phyloP scores from a whole-genome alignment of 257 asterid species.

The Craterostigma plantagineum region DNA sequence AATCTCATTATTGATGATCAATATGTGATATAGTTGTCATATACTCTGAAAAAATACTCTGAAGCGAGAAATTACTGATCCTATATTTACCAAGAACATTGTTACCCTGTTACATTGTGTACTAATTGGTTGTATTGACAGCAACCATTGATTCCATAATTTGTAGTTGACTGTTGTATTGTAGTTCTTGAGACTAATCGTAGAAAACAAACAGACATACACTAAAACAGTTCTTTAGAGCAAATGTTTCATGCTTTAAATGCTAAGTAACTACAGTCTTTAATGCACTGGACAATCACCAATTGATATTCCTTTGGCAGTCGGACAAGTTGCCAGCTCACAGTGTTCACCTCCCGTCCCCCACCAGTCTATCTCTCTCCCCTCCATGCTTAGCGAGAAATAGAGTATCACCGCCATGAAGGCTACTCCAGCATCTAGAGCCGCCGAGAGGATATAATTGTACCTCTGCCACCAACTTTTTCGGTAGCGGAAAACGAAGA shows the following conservation, averaged over 20 bases:
- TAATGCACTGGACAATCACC: slow-evolving; percentile 56
- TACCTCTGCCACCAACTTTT: slow-evolving; percentile 90
- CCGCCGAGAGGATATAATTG: slow-evolving; percentile 78
- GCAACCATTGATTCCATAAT: no score
- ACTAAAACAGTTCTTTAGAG: neutral
- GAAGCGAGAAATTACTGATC: no score
- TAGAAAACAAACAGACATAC: neutral
- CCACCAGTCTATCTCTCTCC: slow-evolving; percentile 60
- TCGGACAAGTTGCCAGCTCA: slow-evolving; percentile 67
- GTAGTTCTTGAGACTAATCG: neutral
- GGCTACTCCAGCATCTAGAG: slow-evolving; percentile 86
- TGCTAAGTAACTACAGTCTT: neutral
- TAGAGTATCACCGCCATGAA: slow-evolving; percentile 76
- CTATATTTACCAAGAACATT: no score
- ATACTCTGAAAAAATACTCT: no score
- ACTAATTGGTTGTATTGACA: no score
- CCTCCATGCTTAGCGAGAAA: slow-evolving; percentile 46
- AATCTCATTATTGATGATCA: no score
- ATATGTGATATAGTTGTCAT: no score
- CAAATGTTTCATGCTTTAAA: no score
- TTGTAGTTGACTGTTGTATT: neutral
- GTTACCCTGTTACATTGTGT: no score
- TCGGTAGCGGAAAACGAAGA: slow-evolving; percentile 61
- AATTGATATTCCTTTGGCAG: slow-evolving; percentile 64
- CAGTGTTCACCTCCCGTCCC: slow-evolving; percentile 85